A percentile compares a stretch with the other conserved stretches of the same genome.
Conservation (phyloP, 1,284 basidiomycete species). For the Tilletia indica region DNA sequence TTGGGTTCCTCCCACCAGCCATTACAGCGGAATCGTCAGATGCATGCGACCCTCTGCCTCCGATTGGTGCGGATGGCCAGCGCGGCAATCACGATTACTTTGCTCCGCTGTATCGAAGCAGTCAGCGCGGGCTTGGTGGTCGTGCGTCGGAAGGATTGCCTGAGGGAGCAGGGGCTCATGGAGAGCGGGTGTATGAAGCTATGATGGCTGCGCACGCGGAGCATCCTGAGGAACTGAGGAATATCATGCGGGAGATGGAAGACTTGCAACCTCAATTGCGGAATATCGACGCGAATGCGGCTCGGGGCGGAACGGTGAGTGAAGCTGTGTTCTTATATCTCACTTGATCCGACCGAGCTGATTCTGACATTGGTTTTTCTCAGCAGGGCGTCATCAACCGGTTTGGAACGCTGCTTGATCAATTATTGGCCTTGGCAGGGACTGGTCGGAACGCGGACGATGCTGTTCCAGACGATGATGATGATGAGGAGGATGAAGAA, state of each 20-base stretch:
- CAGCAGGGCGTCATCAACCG: slow-evolving; percentile 37
- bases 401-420: slow-evolving; percentile 34
- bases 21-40: slow-evolving; percentile 46
- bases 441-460: slow-evolving; percentile 14
- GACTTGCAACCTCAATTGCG: slow-evolving; percentile 22
- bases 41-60: slow-evolving; percentile 51
- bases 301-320: too few species aligned
- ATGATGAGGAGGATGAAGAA: slow-evolving; percentile 19
- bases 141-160: not conserved
- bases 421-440: not conserved
- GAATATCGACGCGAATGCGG: slow-evolving; percentile 25
- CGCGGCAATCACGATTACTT: slow-evolving; percentile 23
- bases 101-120: not conserved
- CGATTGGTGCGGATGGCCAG: slow-evolving; percentile 24
- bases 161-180: not conserved
- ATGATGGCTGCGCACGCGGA: slow-evolving; percentile 23
- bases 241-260: slow-evolving; percentile 14
- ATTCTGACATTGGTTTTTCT: not conserved
- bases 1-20: slow-evolving; percentile 41
- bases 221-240: slow-evolving; percentile 12
- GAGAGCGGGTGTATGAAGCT: slow-evolving; percentile 19
- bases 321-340: too few species aligned
- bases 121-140: not conserved
- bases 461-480: slow-evolving; percentile 16
- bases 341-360: not conserved